phyloP scores from a whole-genome alignment of 2,329 filamentous ascomycete species.

The Fusarium continuum region DNA sequence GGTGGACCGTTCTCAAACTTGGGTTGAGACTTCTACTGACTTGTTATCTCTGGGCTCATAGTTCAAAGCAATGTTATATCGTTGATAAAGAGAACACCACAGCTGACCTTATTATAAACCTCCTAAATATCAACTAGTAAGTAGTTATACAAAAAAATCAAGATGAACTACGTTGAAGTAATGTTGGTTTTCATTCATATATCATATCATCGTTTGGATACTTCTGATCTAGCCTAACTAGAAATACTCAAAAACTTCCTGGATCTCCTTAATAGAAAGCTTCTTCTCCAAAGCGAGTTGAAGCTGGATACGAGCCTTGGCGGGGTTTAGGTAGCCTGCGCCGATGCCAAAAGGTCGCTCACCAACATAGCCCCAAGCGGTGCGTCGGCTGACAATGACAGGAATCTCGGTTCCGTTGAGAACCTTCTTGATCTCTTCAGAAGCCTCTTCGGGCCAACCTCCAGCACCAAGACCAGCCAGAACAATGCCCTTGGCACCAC shows the following conservation, averaged over 20 bases:
- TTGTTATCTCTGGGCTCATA: too few species aligned
- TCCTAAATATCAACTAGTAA: too few species aligned
- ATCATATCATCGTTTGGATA: not conserved
- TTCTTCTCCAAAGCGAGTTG: conserved; percentile 49
- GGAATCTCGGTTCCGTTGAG: conserved; percentile 55
- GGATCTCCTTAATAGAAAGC: conserved; percentile 21
- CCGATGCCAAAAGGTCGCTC: conserved; percentile 49
- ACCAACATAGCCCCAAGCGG: conserved; percentile 59
- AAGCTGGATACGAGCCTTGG: conserved; percentile 62
- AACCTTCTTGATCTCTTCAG: conserved; percentile 52
- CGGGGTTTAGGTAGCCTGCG: conserved; percentile 62
- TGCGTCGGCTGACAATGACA: conserved; percentile 60
- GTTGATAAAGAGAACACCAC: too few species aligned
- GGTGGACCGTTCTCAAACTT: too few species aligned
- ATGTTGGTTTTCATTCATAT: not conserved
- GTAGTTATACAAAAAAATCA: too few species aligned
- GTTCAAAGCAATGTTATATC: too few species aligned
- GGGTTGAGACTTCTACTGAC: too few species aligned
- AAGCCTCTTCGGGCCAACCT: conserved; percentile 53
- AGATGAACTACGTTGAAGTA: too few species aligned
- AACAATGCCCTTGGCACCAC: conserved; percentile 63
- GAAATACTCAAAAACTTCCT: conserved; percentile 24
- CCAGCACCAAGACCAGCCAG: conserved; percentile 65
- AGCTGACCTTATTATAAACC: too few species aligned
- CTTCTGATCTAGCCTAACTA: too few species aligned